Evolutionary conservation across 2,329 filamentous ascomycete genomes (phyloP).

Genomic region (Ascochyta fabae): DNA sequence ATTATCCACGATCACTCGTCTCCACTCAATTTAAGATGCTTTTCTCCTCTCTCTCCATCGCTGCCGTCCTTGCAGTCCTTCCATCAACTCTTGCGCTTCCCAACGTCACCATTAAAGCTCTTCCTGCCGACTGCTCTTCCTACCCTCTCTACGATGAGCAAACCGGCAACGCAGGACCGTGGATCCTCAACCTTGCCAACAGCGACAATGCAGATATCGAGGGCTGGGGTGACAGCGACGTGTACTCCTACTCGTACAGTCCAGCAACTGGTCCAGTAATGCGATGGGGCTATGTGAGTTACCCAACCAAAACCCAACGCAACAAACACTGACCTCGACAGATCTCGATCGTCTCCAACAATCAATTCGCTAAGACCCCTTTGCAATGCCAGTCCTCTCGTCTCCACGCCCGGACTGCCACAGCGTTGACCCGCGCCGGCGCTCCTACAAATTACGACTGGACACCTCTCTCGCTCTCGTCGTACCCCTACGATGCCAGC

Average conservation of each 20-base stretch:
- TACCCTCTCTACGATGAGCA: slow-evolving; percentile 26
- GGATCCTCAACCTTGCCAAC: slow-evolving; percentile 16
- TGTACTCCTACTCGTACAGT: slow-evolving; percentile 15
- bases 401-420: slow-evolving; percentile 18
- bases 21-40: slow-evolving; percentile 13
- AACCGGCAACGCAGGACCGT: slow-evolving; percentile 22
- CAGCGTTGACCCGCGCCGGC: slow-evolving; percentile 18
- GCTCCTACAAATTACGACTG: slow-evolving; percentile 18
- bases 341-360: slow-evolving; percentile 26
- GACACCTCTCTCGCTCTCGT: slow-evolving; percentile 21
- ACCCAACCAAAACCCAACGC: neutral
- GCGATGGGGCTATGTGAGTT: slow-evolving; percentile 23
- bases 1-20: neutral
- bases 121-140: slow-evolving; percentile 24
- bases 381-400: slow-evolving; percentile 21
- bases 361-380: slow-evolving; percentile 23
- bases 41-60: slow-evolving; percentile 35
- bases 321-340: slow-evolving; percentile 3
- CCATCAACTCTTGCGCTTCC: slow-evolving; percentile 20
- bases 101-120: slow-evolving; percentile 18
- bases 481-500: slow-evolving; percentile 22
- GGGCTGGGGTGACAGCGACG: slow-evolving; percentile 16
- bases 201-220: slow-evolving; percentile 27
- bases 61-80: slow-evolving; percentile 7
- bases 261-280: slow-evolving; percentile 18